These are phyloP conservation scores for Cafeteria roenbergensis DNA, from an alignment of 108 stramenopile genomes.

Conservation along the genomic window DNA sequence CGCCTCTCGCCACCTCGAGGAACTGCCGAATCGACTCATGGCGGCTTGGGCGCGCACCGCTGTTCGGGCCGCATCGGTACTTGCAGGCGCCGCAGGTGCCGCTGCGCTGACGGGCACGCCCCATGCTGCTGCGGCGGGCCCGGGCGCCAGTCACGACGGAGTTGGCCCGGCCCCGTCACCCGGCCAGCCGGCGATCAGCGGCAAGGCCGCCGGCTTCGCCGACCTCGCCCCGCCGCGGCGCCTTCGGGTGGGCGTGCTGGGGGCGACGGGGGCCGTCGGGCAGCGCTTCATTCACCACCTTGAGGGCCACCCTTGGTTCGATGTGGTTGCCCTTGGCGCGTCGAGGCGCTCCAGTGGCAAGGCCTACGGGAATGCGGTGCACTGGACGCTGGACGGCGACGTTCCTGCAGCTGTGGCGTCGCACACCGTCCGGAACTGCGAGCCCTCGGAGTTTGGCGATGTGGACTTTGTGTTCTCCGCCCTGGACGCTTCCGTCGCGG, in stretches of 20 bases:
- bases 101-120: too few species aligned
- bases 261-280: neutral
- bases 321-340: neutral
- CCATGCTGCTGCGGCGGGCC: too few species aligned
- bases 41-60: too few species aligned
- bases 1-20: too few species aligned
- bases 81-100: too few species aligned
- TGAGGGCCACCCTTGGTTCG: neutral
- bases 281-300: neutral
- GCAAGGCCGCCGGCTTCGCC: too few species aligned
- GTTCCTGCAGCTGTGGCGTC: neutral
- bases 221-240: neutral
- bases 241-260: neutral
- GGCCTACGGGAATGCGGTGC: neutral
- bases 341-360: neutral
- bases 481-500: neutral
- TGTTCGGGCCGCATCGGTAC: too few species aligned
- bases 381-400: neutral
- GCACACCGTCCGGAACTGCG: neutral
- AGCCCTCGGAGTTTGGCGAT: neutral
- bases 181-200: too few species aligned
- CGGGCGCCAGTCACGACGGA: too few species aligned
- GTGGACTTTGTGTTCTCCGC: slow-evolving; percentile 2
- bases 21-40: too few species aligned
- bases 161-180: too few species aligned